Conservation (phyloP, 2,329 filamentous ascomycete species). For the Scopulariopsis brevicaulis region DNA sequence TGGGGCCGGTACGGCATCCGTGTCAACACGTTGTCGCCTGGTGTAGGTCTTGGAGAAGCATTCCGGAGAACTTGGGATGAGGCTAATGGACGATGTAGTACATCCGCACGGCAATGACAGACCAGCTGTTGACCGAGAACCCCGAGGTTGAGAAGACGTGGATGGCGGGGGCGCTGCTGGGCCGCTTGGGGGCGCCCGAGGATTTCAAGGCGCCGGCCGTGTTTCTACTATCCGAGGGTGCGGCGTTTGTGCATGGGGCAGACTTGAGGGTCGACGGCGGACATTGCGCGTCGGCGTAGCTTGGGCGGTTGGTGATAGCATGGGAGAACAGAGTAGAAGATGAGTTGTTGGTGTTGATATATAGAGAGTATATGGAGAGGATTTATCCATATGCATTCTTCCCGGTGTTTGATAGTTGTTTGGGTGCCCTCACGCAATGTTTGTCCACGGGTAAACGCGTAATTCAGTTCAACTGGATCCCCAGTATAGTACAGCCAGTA, state of each 20-base stretch:
- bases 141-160: slow-evolving; percentile 38
- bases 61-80: not conserved
- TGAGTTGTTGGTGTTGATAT: not conserved
- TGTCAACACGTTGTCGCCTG: slow-evolving; percentile 55
- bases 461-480: not conserved
- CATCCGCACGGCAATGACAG: slow-evolving; percentile 35
- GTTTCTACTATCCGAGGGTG: slow-evolving; percentile 44
- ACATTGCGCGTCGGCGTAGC: slow-evolving; percentile 27
- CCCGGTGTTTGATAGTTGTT: not conserved
- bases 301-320: not conserved
- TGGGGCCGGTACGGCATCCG: slow-evolving; percentile 53
- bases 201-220: slow-evolving; percentile 46
- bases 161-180: slow-evolving; percentile 41
- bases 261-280: slow-evolving; percentile 47
- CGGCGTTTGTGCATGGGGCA: slow-evolving; percentile 45
- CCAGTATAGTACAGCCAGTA: no score
- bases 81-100: slow-evolving; percentile 16
- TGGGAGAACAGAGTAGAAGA: not conserved
- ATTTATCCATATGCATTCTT: not conserved
- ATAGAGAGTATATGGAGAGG: no score
- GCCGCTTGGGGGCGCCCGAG: slow-evolving; percentile 39
- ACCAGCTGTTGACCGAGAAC: slow-evolving; percentile 27
- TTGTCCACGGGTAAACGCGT: not conserved
- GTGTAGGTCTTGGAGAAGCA: slow-evolving; percentile 21
- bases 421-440: not conserved